Evolutionary conservation across 2,329 filamentous ascomycete species (phyloP), one percentile per base, ranked within the genome.

Genomic region (Arthrobotrys musiformis): DNA sequence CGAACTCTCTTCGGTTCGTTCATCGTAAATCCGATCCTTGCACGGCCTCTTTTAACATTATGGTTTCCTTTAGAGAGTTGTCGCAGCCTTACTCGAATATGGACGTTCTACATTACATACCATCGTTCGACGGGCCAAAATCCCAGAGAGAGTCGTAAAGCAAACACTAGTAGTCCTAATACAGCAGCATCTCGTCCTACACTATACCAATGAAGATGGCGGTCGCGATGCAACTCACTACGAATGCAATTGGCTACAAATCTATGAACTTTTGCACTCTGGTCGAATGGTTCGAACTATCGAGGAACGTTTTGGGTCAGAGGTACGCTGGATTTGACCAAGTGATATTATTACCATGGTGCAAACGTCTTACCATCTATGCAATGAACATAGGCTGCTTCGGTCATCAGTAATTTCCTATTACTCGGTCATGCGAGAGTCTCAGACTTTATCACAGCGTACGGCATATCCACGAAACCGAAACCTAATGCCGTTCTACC

Each of bases 1-100:
- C 82, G 92, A 97, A 85, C 89, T 98, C 74, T 93, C 93, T 79
- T 93, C 93, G 83, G 94, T 97, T 91, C 82, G 91, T 86, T 52
- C 76, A 19, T 56, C 22, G 9, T 46, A 42, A 30, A 19, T 24
- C 13, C 13, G 19, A 30, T 33, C 4, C 30, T 13, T n/a, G 5
- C 1, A 24, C 4, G 1, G 11, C 1, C 11, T 37, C 17, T 11
- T 62, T 28, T 54, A 67, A 48, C 67, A 46, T 75, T 24, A 13
- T 63, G 19, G 33, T 9, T 17, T 37, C 11, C 19, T 50, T 28
- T 82, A 98, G 94, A 91, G 92, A 84, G 93, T 98, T 82, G 93
- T 97, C 82, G 88, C 90, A 58, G 88, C 90, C 60, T 89, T 99
- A 75, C 87, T 93, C 80, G 90, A 89, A 80, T 89, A 92, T 83